A percentile compares a stretch with the other conserved stretches of the same genome.
phyloP scores from a whole-genome alignment of 2,329 filamentous ascomycete species.

The Sarocladium kiliense region DNA sequence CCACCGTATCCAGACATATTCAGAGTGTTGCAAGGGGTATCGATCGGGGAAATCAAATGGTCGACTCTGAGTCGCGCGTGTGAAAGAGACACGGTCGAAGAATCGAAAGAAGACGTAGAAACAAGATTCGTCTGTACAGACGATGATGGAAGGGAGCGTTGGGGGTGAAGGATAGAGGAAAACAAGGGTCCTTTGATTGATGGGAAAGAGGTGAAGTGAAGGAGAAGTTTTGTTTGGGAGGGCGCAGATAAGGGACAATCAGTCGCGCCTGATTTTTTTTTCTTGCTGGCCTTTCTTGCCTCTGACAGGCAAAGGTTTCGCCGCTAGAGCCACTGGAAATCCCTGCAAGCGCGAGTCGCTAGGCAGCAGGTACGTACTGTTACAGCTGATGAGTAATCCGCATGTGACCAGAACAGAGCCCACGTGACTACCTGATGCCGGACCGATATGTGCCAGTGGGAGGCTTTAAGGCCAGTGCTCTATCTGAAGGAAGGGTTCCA shows the following conservation, averaged over 20 bases:
- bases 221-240: constrained; percentile 4
- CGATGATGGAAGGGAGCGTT: not conserved
- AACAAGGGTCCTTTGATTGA: constrained; percentile 1
- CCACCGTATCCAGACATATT: constrained; percentile 43
- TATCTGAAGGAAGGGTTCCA: too few relatives aligned
- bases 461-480: too few relatives aligned
- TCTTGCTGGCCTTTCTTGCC: not conserved
- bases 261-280: constrained; percentile 8
- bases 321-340: constrained; percentile 6
- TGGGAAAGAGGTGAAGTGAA: not conserved
- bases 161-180: not conserved
- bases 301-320: constrained; percentile 2
- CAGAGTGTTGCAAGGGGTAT: constrained; percentile 9
- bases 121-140: not conserved
- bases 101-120: not conserved
- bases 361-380: not conserved
- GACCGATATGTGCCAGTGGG: too few relatives aligned
- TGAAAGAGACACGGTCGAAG: not conserved
- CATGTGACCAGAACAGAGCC: not conserved
- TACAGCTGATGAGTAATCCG: not conserved
- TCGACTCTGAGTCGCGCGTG: constrained; percentile 9
- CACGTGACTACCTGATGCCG: too few relatives aligned
- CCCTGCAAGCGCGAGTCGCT: constrained; percentile 6
- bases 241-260: constrained; percentile 7
- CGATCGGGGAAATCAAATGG: constrained; percentile 11